Evolutionary conservation across 331 rosid species (phyloP), one percentile per base, ranked within the genome.

Genomic region (Dryas integrifolia): DNA sequence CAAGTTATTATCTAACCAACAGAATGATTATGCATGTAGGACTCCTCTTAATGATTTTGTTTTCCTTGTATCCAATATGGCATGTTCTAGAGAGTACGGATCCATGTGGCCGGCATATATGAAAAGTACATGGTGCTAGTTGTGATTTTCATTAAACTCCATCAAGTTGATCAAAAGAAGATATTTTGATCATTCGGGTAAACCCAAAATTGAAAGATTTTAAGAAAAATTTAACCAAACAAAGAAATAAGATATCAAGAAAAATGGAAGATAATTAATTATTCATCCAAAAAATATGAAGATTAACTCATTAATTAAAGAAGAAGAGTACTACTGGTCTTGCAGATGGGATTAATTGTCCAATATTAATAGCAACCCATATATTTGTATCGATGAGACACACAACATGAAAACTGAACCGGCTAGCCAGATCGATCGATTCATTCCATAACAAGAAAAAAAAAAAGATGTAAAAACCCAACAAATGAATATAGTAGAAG

Each of bases 1-100:
- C 70, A 60, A 49, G 65, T 51, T 68, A 56, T 9, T 30, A 60
- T 35, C 21, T 13, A 21, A 40, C 38, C 15, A 59, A 59, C 60
- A 69, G 62, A 51, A 24, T 52, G 62, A 61, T 52, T 38, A 61
- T 43, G 35, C 50, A 52, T 69, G 62, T 62, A 70, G 70, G 59
- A 52, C 60, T 61, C 47, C 10, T 46, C 30, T 61, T 24, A 44
- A 64, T 48, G 65, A 56, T 70, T 65, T 63, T 56, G 45, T 47
- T 55, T 46, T 75, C 63, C 38, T 12, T 52, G 59, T 50, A 15
- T 49, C 41, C 13, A 50, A 21, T 53, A 62, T 52, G 59, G 65
- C 40, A 69, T 11, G 64, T 18, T 53, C 53, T 12, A 69, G 4
- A 40, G 45, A 16, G 12, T 6, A 59, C n/a, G 43, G 26, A 44